Conservation (phyloP, 371 early-diverging fungal genomes). For the Rhizopus sp. region DNA sequence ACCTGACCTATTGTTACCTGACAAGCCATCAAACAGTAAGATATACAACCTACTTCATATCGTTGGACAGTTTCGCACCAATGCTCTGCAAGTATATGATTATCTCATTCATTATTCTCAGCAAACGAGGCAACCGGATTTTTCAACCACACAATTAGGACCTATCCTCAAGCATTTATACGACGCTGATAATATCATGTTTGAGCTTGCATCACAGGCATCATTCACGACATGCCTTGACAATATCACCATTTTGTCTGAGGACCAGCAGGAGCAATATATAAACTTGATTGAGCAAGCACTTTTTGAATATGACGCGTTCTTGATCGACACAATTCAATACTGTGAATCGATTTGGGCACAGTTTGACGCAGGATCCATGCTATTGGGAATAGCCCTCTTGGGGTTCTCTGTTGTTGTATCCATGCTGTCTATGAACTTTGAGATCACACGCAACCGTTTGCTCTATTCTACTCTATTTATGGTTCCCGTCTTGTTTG, state of each 20-base stretch:
- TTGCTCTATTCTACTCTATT: neutral
- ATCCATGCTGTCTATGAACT: conserved; percentile 11
- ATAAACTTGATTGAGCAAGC: conserved; percentile 33
- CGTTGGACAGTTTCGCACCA: conserved; percentile 62
- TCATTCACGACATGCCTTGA: conserved; percentile 31
- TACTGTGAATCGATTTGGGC: conserved; percentile 88
- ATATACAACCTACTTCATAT: conserved; percentile 51
- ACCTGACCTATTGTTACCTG: conserved; percentile 61
- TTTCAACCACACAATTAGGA: conserved; percentile 21
- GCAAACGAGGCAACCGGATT: conserved; percentile 36
- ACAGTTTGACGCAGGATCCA: conserved; percentile 79
- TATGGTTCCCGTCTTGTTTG: neutral
- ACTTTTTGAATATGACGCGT: conserved; percentile 57
- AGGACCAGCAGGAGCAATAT: conserved; percentile 3
- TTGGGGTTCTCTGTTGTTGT: conserved; percentile 29
- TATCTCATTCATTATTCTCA: conserved; percentile 64
- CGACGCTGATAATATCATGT: conserved; percentile 25
- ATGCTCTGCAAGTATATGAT: conserved; percentile 77
- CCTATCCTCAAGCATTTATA: conserved; percentile 28
- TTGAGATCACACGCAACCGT: no score
- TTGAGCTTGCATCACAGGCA: conserved; percentile 31
- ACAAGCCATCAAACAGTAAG: conserved; percentile 14
- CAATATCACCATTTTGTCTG: conserved; percentile 25
- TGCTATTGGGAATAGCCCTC: conserved; percentile 60
- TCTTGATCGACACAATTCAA: conserved; percentile 65